Evolutionary conservation across 345 rosid genomes (phyloP), one percentile per base, ranked within the genome.

Genomic region (Citrus australasica): DNA sequence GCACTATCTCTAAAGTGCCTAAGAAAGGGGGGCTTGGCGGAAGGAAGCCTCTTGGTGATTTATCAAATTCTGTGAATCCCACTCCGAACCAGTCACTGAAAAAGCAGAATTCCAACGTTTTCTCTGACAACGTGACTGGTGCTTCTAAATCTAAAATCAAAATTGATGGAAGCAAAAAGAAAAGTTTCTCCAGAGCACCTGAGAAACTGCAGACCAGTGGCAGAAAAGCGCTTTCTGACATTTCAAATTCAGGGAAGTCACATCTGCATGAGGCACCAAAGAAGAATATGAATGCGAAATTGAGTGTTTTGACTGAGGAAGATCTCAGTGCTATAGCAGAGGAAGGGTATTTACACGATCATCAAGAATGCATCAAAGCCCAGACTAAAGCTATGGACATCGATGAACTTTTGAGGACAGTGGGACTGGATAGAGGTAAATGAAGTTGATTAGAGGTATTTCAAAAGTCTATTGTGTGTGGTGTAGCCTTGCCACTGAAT

Each of bases 21-120:
- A 86, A 74, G 81, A 84, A 81, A 66, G 86, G 84, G 63, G 84
- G 77, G 70, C 61, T 81, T 28, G 85, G 84, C 17, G 88, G 88
- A 75, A 85, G 94, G 84, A 91, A 81, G 67, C 91, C 92, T 2
- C 94, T 91, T 21, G 87, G 94, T 61, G 92, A 91, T 69, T 71
- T 91, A 79, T 89, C 92, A 19, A 91, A 91, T 71, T 85, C 91
- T 13, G 74, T 85, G 74, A 79, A 79, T 72, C 84, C 85, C 21
- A 74, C 82, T 69, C 74, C 79, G 58, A 79, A 56, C 58, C 88
- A 83, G 79, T 69, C 80, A 17, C 67, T 84, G 22, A 86, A 85
- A 78, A 85, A 84, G 76, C 85, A 60, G 74, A 83, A 58, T 55
- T 72, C 86, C 30, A 78, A 68, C 33, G 25, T 64, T 42, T 71